Base-by-base conservation (phyloP, 768 basidiomycete species). In the Tricholoma furcatifolium region DNA sequence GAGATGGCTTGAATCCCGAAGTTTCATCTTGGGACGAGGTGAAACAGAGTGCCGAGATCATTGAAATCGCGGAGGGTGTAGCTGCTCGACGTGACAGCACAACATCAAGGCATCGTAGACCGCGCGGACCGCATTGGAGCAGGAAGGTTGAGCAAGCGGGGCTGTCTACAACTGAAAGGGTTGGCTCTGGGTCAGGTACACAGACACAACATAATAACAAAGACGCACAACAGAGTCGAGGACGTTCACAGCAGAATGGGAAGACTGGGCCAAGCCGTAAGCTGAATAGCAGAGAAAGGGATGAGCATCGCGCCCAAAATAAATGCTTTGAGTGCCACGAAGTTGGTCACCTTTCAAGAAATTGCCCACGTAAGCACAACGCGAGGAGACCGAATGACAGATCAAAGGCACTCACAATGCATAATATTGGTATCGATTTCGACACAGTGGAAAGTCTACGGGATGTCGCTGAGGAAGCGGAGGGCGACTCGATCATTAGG, bases 1-100 rank as follows among this genome's bases (percentile, higher is more conserved):
- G 42, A 6, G 51, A 59, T 12, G 39, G 51, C 2, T 27, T 50
- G 15, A 52, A 59, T 34, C 55, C 54, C 0, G 55, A 59, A 27
- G 20, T 48, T 1, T 59, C 51, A 0, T 11, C 46, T 4, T 59
- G 58, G 58, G n/a, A 34, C 4, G 44, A 56, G 5, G 48, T 59
- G 0, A 14, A 34, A 2, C 40, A 43, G 2, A n/a, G n/a, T 4
- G 46, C 46, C 5, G 43, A 45, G 2, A 9, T 5, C 0, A 45
- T 45, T 1, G 17, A 45, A 10, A 45, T 45, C 3, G 30, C 43
- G 3, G 43, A 45, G 7, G 30, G 30, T 2, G 10, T 31, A 6
- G 43, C 11, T 0, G n/a, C n/a, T n/a, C n/a, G n/a, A n/a, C n/a
- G n/a, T n/a, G n/a, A n/a, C n/a, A n/a, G n/a, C n/a, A n/a, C n/a